Evolutionary conservation across 2,329 filamentous ascomycete species (phyloP).

Genomic region (Alternaria ethzedia): DNA sequence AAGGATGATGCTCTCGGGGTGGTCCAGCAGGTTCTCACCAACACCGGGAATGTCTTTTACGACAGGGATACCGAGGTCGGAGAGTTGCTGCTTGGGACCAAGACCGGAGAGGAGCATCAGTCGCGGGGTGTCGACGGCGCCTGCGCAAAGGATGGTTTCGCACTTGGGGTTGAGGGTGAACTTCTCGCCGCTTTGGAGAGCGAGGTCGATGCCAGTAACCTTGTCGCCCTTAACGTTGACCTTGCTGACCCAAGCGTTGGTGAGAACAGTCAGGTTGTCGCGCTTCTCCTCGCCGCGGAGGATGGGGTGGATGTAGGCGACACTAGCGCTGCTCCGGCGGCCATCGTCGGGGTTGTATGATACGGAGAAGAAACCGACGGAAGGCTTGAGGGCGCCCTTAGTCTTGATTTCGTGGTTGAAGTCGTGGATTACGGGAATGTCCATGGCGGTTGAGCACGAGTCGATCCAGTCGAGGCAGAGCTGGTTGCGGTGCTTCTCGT

Average conservation of each 20-base stretch:
- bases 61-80: conserved; percentile 58
- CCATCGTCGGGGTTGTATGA: conserved; percentile 91
- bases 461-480: conserved; percentile 89
- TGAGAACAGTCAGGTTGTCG: conserved; percentile 84
- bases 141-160: conserved; percentile 81
- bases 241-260: conserved; percentile 85
- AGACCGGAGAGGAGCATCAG: conserved; percentile 62
- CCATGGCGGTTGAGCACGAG: conserved; percentile 77
- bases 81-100: conserved; percentile 57
- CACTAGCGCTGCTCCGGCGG: conserved; percentile 81
- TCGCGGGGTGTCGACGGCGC: conserved; percentile 81
- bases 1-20: conserved; percentile 71
- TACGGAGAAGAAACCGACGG: conserved; percentile 89
- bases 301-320: conserved; percentile 93
- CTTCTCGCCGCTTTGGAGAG: conserved; percentile 65
- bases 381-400: conserved; percentile 73
- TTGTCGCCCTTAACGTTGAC: conserved; percentile 73
- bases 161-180: conserved; percentile 65
- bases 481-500: conserved; percentile 85
- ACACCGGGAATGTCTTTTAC: conserved; percentile 67
- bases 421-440: conserved; percentile 81
- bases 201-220: conserved; percentile 76
- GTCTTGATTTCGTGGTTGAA: conserved; percentile 85
- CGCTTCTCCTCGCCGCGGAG: conserved; percentile 81
- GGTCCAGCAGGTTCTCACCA: conserved; percentile 69